phyloP scores from a whole-genome alignment of 805 yeast species.

The Tetrapisispora iriomotensis region DNA sequence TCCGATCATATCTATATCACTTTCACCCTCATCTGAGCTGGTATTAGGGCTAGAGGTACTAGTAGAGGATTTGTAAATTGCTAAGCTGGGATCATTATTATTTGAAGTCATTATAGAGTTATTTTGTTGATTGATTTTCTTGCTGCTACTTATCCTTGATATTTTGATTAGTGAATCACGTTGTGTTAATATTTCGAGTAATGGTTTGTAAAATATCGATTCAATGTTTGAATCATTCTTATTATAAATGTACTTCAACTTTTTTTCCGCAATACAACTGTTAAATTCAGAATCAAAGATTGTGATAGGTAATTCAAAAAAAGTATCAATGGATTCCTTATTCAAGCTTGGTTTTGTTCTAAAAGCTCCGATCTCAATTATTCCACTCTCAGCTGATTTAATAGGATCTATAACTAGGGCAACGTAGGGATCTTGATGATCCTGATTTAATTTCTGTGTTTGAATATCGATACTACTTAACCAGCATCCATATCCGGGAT shows the following conservation, averaged over 20 bases:
- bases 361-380: slow-evolving; percentile 81
- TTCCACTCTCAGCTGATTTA: slow-evolving; percentile 49
- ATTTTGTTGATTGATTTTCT: background rate
- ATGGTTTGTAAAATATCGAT: slow-evolving; percentile 8
- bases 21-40: slow-evolving; percentile 11
- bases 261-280: slow-evolving; percentile 6
- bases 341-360: slow-evolving; percentile 49
- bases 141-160: background rate
- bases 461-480: slow-evolving; percentile 85
- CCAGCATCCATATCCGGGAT: slow-evolving; percentile 98
- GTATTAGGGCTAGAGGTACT: slow-evolving; percentile 14
- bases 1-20: slow-evolving; percentile 23
- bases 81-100: background rate
- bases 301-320: slow-evolving; percentile 17
- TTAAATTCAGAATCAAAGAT: slow-evolving; percentile 18
- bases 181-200: slow-evolving; percentile 21
- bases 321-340: background rate
- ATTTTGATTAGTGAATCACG: slow-evolving; percentile 12
- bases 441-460: slow-evolving; percentile 77
- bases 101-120: background rate
- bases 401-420: slow-evolving; percentile 85
- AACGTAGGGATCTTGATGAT: slow-evolving; percentile 82
- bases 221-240: slow-evolving; percentile 6
- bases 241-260: slow-evolving; percentile 8
- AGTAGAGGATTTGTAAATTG: background rate